Evolutionary conservation across 805 yeast genomes (phyloP).

Genomic region (Pichia membranifaciens): DNA sequence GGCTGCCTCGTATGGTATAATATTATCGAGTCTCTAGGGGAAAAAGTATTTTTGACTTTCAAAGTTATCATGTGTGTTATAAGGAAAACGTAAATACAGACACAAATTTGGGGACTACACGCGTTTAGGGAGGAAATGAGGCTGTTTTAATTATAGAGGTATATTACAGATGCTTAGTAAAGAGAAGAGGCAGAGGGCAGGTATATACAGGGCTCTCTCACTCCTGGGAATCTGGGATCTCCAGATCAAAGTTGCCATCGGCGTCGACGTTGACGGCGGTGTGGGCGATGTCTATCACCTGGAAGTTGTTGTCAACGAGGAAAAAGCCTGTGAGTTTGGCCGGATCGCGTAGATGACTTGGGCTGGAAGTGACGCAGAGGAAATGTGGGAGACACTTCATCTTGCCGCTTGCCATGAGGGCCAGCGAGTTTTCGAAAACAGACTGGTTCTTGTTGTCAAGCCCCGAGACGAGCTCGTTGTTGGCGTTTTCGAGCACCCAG

Average conservation of each 20-base stretch:
- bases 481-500: constrained; percentile 21
- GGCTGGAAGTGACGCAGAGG: constrained; percentile 16
- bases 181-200: not conserved
- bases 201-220: not conserved
- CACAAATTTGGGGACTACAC: too few relatives aligned
- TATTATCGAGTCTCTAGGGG: too few relatives aligned
- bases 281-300: constrained; percentile 14
- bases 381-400: constrained; percentile 24
- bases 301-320: constrained; percentile 11
- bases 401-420: constrained; percentile 15
- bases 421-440: constrained; percentile 20
- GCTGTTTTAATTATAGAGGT: too few relatives aligned
- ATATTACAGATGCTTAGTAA: not conserved
- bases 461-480: constrained; percentile 1
- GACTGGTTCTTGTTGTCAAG: constrained; percentile 8
- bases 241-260: constrained; percentile 1
- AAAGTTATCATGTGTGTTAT: too few relatives aligned
- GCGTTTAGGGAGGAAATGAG: too few relatives aligned
- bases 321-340: constrained; percentile 10
- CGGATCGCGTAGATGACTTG: constrained; percentile 9
- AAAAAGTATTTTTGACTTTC: too few relatives aligned
- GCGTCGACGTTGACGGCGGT: not conserved
- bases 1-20: too few relatives aligned
- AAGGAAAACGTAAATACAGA: too few relatives aligned
- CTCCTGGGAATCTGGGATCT: constrained; percentile 15